A percentile compares a stretch with the other conserved stretches of the same genome.
Conservation (phyloP, 805 yeast species). For the Pichia membranifaciens region DNA sequence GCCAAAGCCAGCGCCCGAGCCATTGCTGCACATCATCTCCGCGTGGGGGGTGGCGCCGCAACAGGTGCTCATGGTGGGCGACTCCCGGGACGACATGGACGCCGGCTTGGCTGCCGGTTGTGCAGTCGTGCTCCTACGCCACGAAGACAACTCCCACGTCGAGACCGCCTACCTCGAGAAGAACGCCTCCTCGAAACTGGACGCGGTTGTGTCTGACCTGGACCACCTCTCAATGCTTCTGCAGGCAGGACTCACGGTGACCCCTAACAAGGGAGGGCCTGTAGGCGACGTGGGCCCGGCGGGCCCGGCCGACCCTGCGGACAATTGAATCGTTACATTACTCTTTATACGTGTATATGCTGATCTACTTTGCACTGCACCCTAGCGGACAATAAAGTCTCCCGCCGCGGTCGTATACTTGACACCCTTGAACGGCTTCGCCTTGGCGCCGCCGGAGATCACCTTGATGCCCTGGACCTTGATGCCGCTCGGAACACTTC, state of each 20-base stretch:
- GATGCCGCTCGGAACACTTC: constrained; percentile 70
- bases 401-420: constrained; percentile 68
- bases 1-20: constrained; percentile 64
- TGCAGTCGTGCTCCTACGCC: constrained; percentile 47
- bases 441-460: constrained; percentile 47
- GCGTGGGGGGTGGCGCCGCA: constrained; percentile 41
- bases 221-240: constrained; percentile 34
- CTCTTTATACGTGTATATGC: background rate
- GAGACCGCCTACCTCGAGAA: constrained; percentile 28
- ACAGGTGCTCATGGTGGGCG: constrained; percentile 64
- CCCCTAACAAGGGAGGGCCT: too few species aligned
- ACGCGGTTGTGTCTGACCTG: constrained; percentile 32
- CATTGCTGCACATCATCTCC: constrained; percentile 49
- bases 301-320: too few species aligned
- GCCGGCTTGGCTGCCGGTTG: constrained; percentile 64
- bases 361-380: background rate
- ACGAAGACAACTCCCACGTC: constrained; percentile 44
- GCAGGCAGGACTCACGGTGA: constrained; percentile 30
- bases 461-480: constrained; percentile 62
- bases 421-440: constrained; percentile 87
- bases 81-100: constrained; percentile 62
- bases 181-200: constrained; percentile 12
- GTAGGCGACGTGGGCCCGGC: too few species aligned
- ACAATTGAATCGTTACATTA: background rate
- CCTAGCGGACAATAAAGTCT: constrained; percentile 42